phyloP scores from a whole-genome alignment of 495 filamentous ascomycete species.

The Aspergillus ellipticus region DNA sequence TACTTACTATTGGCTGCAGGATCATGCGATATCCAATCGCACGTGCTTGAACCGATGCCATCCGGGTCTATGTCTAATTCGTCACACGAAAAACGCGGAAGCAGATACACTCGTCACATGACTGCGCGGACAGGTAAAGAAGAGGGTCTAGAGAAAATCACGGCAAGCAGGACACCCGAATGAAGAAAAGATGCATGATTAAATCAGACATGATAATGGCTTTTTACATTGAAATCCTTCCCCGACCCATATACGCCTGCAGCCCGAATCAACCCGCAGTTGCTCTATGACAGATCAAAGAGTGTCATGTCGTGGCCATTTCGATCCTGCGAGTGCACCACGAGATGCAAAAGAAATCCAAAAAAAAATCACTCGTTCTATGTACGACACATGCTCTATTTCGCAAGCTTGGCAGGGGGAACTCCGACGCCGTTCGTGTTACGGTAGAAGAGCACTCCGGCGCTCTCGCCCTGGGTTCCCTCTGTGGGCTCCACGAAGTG shows the following conservation, averaged over 20 bases:
- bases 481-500: conserved; percentile 63
- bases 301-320: conserved; percentile 19
- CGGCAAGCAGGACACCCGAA: neutral
- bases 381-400: conserved; percentile 24
- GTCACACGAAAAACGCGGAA: too few species aligned
- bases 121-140: neutral
- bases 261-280: conserved; percentile 6
- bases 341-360: conserved; percentile 10
- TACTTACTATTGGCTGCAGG: too few species aligned
- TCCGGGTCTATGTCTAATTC: too few species aligned
- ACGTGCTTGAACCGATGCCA: too few species aligned
- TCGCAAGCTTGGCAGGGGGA: conserved; percentile 51
- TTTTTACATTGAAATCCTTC: neutral
- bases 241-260: conserved; percentile 14
- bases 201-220: neutral
- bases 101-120: too few species aligned
- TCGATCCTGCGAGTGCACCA: conserved; percentile 29
- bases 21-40: too few species aligned
- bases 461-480: conserved; percentile 53
- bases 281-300: conserved; percentile 9
- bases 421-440: conserved; percentile 71
- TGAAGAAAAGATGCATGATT: neutral
- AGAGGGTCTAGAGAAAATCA: neutral
- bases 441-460: conserved; percentile 54
- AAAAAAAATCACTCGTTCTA: conserved; percentile 16